Base-by-base conservation (phyloP, 352 stramenopile species). In the Phytophthora chlamydospora region DNA sequence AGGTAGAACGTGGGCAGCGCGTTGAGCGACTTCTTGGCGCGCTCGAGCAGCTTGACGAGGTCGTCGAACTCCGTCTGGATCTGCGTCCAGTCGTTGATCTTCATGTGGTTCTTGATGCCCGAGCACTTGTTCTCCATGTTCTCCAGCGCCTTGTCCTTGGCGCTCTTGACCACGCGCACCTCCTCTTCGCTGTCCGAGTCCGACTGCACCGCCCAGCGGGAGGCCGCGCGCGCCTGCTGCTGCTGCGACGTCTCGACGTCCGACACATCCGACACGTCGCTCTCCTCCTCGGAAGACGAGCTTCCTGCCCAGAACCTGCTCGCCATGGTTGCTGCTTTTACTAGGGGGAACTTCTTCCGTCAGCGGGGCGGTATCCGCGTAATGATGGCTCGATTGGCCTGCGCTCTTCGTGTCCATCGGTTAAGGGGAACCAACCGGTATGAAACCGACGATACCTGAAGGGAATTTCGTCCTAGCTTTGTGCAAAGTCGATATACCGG, bases 1-100 rank as follows among this genome's bases (percentile, higher is more conserved):
- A 99, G 83, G 62, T 98, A 96, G 55, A 97, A 98, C 34, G 86
- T 87, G 4, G 96, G 97, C 53, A 97, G 81, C 11, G 79, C 68
- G 8, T 71, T 58, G 41, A 98, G 80, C 46, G 94, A 80, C 61
- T 97, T 98, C 68, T 91, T 93, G 73, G 73, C 72, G 47, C 86
- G 88, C 48, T 98, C 82, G 17, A 98, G 63, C 71, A 97, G 94
- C 78, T 98, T 98, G 47, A 68, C 73, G 1, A 98, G 74, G 48
- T 85, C 79, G 58, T 99, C 95, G 71, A 99, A 99, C 75, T 98
- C 93, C 31, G 68, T 79, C 78, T 98, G 95, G 72, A 98, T 98
- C 63, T 89, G 87, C 63, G 87, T 95, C 85, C 96, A 98, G 79
- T 98, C 95, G 56, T 97, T 95, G 68, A 97, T 98, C 83, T 98